Evolutionary conservation across 306 rosid genomes (phyloP).

Genomic region (Clitoria ternatea): DNA sequence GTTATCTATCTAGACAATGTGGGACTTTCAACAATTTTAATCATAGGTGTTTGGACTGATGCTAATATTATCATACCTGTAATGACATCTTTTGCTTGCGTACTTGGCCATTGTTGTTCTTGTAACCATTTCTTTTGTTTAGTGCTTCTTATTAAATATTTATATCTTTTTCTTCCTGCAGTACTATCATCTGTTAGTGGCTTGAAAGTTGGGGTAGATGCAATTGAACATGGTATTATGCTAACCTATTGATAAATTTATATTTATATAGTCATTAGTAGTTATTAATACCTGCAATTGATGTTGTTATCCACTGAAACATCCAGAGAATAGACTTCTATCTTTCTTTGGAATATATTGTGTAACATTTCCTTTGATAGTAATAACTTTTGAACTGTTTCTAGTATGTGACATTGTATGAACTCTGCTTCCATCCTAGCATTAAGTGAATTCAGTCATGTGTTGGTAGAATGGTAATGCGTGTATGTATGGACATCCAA

Average conservation of each 20-base stretch:
- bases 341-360: background rate
- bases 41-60: conserved; percentile 6
- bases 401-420: background rate
- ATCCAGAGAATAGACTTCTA: background rate
- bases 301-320: background rate
- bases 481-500: conserved; percentile 4
- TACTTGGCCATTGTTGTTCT: conserved; percentile 15
- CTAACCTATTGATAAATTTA: conserved; percentile 13
- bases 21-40: no score
- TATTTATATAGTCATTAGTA: background rate
- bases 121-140: conserved; percentile 11
- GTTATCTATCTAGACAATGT: no score
- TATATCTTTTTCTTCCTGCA: conserved; percentile 40
- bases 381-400: background rate
- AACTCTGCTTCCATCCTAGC: conserved; percentile 5
- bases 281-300: conserved; percentile 15
- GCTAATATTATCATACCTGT: background rate
- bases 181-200: conserved; percentile 89
- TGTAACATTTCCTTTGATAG: background rate
- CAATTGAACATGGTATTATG: conserved; percentile 64
- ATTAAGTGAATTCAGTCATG: background rate
- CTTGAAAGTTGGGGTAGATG: conserved; percentile 67
- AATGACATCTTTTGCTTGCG: conserved; percentile 20
- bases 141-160: conserved; percentile 24
- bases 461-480: background rate